A percentile compares a stretch with the other conserved stretches of the same genome.
Evolutionary conservation across 345 rosid species (phyloP).

Genomic region (Brassica carinata): DNA sequence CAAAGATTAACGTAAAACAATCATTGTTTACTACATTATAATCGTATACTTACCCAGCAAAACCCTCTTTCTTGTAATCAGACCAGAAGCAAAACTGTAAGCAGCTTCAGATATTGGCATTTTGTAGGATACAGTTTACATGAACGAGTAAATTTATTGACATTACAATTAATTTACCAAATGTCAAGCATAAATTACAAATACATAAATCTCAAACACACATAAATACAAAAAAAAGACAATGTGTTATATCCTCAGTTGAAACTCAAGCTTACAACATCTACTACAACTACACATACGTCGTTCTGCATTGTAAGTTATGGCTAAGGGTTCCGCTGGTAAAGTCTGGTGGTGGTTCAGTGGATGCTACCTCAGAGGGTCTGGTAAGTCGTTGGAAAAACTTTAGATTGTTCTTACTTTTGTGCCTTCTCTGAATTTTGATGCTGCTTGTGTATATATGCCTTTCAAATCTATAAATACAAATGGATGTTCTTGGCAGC

Average conservation of each 20-base stretch:
- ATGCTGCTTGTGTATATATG: conserved; percentile 43
- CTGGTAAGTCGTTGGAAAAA: conserved; percentile 59
- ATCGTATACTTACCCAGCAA: neutral
- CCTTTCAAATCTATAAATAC: conserved; percentile 25
- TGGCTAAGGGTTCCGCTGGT: conserved; percentile 48
- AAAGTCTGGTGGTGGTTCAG: conserved; percentile 66
- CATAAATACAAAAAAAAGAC: neutral
- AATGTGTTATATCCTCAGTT: neutral
- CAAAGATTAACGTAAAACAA: neutral
- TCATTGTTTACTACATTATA: neutral
- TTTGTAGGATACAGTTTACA: neutral
- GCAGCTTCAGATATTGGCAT: neutral
- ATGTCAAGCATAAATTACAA: neutral
- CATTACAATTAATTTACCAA: neutral
- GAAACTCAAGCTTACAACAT: neutral
- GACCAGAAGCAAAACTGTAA: no score
- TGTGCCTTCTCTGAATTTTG: neutral
- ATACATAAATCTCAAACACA: neutral
- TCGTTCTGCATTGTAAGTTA: conserved; percentile 51
- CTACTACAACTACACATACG: neutral
- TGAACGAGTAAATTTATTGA: neutral
- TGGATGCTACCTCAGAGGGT: conserved; percentile 44
- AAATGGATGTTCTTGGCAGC: conserved; percentile 46
- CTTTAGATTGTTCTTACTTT: conserved; percentile 42
- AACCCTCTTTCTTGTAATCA: no score